phyloP scores from a whole-genome alignment of 257 asterid species.

The Perilla frutescens region DNA sequence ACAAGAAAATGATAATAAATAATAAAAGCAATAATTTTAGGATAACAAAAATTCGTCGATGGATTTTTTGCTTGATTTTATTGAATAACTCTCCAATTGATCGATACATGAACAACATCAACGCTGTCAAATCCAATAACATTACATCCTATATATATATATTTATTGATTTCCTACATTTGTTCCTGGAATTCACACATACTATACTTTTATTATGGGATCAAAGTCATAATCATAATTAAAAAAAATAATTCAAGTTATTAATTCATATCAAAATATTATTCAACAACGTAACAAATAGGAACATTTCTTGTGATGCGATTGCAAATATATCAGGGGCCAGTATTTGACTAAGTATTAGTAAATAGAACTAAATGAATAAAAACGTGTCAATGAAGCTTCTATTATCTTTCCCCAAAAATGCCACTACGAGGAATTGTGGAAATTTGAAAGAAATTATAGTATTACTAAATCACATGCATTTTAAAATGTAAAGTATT shows the following conservation, averaged over 20 bases:
- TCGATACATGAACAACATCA: too few species aligned
- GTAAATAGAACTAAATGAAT: not conserved
- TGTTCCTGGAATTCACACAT: conserved; percentile 2
- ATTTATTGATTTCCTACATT: not conserved
- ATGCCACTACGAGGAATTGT: not conserved
- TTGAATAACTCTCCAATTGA: not conserved
- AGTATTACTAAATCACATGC: conserved; percentile 8
- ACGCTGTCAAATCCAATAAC: not conserved
- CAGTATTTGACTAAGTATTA: not conserved
- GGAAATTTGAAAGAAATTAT: conserved; percentile 15
- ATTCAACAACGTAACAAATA: not conserved
- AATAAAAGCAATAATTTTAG: too few species aligned
- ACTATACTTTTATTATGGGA: not conserved
- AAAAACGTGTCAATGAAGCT: conserved; percentile 16
- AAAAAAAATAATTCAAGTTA: not conserved
- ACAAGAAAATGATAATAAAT: too few species aligned
- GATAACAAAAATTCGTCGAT: not conserved
- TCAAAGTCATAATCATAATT: not conserved
- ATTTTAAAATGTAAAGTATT: not conserved
- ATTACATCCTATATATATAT: not conserved
- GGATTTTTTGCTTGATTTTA: not conserved
- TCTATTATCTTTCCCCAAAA: not conserved
- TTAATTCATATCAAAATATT: not conserved
- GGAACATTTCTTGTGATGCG: not conserved
- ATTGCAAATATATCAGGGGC: not conserved